A percentile compares a stretch with the other conserved stretches of the same genome.
phyloP scores from a whole-genome alignment of 352 stramenopile species.

The Phytophthora europaea region DNA sequence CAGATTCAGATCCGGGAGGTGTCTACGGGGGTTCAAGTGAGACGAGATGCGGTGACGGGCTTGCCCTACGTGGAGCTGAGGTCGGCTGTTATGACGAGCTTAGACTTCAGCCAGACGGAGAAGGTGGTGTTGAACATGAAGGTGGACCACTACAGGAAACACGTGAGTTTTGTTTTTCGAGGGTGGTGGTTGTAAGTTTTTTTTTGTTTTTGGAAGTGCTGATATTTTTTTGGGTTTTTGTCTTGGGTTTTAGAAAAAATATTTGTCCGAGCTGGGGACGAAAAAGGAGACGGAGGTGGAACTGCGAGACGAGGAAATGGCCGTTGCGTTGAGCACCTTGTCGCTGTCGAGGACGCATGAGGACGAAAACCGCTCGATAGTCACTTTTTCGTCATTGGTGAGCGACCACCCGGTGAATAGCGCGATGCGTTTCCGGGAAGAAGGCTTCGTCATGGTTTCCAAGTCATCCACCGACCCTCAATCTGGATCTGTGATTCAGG shows the following conservation, averaged over 20 bases:
- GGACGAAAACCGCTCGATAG: slow-evolving; percentile 10
- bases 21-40: slow-evolving; percentile 18
- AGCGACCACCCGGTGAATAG: slow-evolving; percentile 18
- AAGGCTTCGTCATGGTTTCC: slow-evolving; percentile 22
- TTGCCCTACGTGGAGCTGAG: slow-evolving; percentile 31
- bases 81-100: background rate
- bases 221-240: slow-evolving; percentile 3
- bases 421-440: slow-evolving; percentile 24
- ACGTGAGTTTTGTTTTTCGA: slow-evolving; percentile 15
- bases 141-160: slow-evolving; percentile 18
- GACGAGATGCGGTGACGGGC: slow-evolving; percentile 12
- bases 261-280: slow-evolving; percentile 26
- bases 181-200: background rate
- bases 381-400: slow-evolving; percentile 25
- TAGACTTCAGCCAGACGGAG: slow-evolving; percentile 6
- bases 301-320: slow-evolving; percentile 19
- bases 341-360: slow-evolving; percentile 26
- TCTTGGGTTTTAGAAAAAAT: slow-evolving; percentile 29
- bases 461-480: slow-evolving; percentile 4
- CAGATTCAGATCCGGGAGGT: background rate
- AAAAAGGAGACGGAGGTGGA: slow-evolving; percentile 33
- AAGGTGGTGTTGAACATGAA: slow-evolving; percentile 17
- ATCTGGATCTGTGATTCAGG: slow-evolving; percentile 19
- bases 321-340: slow-evolving; percentile 18
- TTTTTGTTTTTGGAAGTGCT: background rate